Percentiles rank a stretch among this genome's conserved stretches.
phyloP scores from a whole-genome alignment of 169 alveolate genomes.

The Perkinsus olseni region DNA sequence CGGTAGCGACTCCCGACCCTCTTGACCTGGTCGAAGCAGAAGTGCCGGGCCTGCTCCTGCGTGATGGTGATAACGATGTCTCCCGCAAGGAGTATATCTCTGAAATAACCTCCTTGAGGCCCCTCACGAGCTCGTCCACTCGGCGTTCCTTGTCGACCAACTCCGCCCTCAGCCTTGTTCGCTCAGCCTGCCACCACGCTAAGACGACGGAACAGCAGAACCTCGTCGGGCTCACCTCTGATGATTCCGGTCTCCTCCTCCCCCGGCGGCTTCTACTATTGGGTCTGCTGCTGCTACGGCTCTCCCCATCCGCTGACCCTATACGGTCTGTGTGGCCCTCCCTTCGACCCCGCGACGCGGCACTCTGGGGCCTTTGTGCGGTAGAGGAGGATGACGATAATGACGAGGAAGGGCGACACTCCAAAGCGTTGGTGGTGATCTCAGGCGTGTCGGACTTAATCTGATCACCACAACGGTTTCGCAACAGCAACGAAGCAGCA shows the following conservation, averaged over 20 bases:
- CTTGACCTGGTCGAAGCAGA: background rate
- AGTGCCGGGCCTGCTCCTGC: background rate
- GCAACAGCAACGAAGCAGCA: no score
- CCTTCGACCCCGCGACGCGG: no score
- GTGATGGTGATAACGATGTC: background rate
- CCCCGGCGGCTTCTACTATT: background rate
- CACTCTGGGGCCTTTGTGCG: background rate
- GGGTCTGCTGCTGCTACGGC: no score
- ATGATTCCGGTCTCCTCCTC: background rate
- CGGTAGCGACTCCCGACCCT: no score
- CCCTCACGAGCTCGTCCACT: background rate
- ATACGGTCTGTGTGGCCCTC: no score
- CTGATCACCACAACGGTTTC: no score
- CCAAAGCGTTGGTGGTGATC: background rate
- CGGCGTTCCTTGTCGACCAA: background rate
- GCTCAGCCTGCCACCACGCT: no score
- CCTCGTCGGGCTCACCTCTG: background rate
- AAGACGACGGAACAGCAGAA: background rate
- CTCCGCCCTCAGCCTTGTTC: background rate
- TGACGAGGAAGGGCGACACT: no score
- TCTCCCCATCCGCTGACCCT: no score
- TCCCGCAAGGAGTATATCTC: background rate
- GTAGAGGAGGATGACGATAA: background rate
- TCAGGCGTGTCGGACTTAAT: background rate
- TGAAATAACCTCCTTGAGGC: background rate